Evolutionary conservation across 192 early-diverging fungal species (phyloP).

Genomic region (Coemansia sp.): DNA sequence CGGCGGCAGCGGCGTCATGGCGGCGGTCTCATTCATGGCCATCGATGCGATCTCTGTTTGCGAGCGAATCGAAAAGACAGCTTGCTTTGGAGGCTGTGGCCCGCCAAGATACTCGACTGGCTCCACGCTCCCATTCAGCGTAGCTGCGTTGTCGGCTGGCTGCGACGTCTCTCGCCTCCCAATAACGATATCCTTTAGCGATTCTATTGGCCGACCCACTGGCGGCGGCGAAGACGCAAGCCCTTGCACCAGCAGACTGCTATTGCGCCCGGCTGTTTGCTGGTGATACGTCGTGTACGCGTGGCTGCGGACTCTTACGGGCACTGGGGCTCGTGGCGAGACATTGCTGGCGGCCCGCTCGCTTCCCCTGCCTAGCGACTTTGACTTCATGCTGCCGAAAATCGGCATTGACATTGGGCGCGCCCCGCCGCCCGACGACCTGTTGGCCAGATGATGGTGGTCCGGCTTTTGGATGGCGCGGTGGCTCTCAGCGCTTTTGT

Average conservation of each 20-base stretch:
- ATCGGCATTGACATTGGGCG: conserved; percentile 27
- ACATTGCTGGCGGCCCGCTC: neutral
- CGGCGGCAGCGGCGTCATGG: neutral
- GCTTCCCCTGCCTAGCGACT: conserved; percentile 6
- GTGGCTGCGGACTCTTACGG: conserved; percentile 52
- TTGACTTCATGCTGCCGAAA: conserved; percentile 19
- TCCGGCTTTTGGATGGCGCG: conserved; percentile 20
- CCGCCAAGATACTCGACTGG: neutral
- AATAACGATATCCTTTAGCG: neutral
- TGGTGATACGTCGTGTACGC: conserved; percentile 47
- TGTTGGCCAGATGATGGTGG: neutral
- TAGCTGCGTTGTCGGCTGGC: conserved; percentile 7
- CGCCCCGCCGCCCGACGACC: neutral
- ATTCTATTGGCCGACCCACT: neutral
- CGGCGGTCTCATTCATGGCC: conserved; percentile 1
- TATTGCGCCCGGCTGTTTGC: conserved; percentile 21
- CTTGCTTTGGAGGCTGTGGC: conserved; percentile 28
- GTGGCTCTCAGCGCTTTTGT: conserved; percentile 19
- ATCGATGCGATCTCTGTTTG: conserved; percentile 32
- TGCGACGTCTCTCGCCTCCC: neutral
- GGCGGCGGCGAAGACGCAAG: conserved; percentile 1
- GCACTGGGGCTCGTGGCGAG: conserved; percentile 34
- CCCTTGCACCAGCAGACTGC: conserved; percentile 29
- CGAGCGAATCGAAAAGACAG: conserved; percentile 41
- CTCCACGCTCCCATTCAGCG: neutral